A percentile compares a stretch with the other conserved stretches of the same genome.
Evolutionary conservation across 1,139 yeast genomes (phyloP).

Genomic region (Blastobotrys apis): DNA sequence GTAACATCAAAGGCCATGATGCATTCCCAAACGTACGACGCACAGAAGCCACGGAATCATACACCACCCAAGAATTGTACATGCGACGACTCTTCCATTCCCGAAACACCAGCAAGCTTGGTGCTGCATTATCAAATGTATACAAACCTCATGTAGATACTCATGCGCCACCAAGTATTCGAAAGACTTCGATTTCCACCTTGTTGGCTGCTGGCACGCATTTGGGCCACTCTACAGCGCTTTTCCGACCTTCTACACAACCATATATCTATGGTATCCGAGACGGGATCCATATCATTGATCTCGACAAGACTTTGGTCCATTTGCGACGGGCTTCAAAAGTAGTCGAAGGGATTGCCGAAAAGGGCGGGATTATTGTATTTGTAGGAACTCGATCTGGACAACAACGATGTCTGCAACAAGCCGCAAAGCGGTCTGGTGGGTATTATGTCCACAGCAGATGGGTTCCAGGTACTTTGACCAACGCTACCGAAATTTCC

Average conservation of each 20-base stretch:
- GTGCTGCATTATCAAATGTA: constrained; percentile 59
- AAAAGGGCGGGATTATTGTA: constrained; percentile 77
- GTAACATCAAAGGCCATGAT: constrained; percentile 27
- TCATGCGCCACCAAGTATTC: constrained; percentile 51
- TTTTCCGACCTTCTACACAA: constrained; percentile 82
- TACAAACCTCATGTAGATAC: constrained; percentile 69
- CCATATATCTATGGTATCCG: constrained; percentile 85
- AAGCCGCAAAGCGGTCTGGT: constrained; percentile 70
- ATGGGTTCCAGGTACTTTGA: constrained; percentile 95
- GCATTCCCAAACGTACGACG: constrained; percentile 39
- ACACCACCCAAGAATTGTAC: constrained; percentile 70
- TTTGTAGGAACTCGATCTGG: constrained; percentile 83
- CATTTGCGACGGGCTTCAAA: constrained; percentile 74
- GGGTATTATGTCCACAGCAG: constrained; percentile 80
- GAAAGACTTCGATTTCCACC: constrained; percentile 59
- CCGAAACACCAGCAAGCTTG: constrained; percentile 50
- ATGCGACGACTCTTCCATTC: constrained; percentile 64
- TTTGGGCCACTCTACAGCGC: constrained; percentile 78
- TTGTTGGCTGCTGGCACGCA: constrained; percentile 92
- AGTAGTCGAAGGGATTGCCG: constrained; percentile 75
- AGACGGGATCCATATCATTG: constrained; percentile 84
- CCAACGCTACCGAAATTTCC: constrained; percentile 76
- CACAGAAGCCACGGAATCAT: constrained; percentile 44
- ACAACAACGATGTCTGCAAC: constrained; percentile 68
- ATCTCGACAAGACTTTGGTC: constrained; percentile 74